Conservation (phyloP, 2,329 filamentous ascomycete genomes). For the Diaporthe destruens region DNA sequence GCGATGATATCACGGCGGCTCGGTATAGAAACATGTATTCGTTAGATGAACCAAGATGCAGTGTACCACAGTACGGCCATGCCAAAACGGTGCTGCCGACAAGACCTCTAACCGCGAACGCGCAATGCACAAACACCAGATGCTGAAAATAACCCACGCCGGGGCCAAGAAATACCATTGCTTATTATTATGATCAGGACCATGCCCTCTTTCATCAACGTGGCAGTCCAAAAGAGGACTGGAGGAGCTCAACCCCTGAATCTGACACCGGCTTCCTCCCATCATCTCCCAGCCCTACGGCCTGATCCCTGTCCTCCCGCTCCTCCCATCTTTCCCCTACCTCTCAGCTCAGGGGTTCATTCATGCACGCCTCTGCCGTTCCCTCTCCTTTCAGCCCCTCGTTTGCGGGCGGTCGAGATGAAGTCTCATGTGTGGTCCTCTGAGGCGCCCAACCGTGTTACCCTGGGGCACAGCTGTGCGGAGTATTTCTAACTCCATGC, state of each 20-base stretch:
- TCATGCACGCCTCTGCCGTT: conserved; percentile 13
- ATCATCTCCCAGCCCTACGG: conserved; percentile 23
- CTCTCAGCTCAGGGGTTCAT: conserved; percentile 25
- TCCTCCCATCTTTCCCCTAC: neutral
- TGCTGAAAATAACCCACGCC: conserved; percentile 6
- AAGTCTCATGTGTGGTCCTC: conserved; percentile 11
- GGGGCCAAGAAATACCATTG: neutral
- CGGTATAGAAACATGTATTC: neutral
- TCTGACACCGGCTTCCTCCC: neutral
- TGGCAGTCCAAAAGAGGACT: conserved; percentile 7
- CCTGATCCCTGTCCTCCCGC: conserved; percentile 23
- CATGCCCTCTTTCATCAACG: neutral
- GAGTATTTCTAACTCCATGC: conserved; percentile 16
- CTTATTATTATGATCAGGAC: neutral
- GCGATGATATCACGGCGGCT: conserved; percentile 1
- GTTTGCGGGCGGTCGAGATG: conserved; percentile 4
- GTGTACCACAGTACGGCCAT: too few relatives aligned
- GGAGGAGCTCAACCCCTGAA: conserved; percentile 17
- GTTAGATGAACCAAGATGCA: too few relatives aligned
- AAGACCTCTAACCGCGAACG: neutral
- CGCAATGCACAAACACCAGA: neutral
- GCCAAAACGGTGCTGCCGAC: too few relatives aligned
- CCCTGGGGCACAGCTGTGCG: neutral
- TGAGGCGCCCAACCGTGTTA: neutral
- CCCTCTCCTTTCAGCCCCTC: conserved; percentile 19